Base-by-base conservation (phyloP, 768 basidiomycete species). In the Vararia minispora region DNA sequence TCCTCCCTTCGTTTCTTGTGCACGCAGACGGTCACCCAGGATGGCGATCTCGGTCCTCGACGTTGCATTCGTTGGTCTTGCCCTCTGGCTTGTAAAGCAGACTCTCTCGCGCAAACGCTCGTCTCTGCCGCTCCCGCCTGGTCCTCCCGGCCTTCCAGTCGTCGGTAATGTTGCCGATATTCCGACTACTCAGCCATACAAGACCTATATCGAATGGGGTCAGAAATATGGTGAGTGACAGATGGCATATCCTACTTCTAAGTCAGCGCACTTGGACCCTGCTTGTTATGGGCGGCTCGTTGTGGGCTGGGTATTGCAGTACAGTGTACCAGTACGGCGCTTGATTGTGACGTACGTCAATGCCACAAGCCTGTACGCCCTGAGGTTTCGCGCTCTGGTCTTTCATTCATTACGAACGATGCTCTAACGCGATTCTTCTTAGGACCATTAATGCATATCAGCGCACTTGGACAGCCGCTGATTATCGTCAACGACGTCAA, bases 31-130 rank as follows among this genome's bases (percentile, higher is more conserved):
- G n/a, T n/a, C n/a, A n/a, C n/a, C n/a, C n/a, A n/a, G n/a, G n/a
- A 35, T 49, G 40, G 63, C 65, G 58, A 62, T 62, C 65, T 4
- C 31, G 11, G 11, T 18, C 31, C 16, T 33, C 5, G 31, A 33
- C 17, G 31, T 17, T 18, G 13, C 20, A 11, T 18, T 33, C 10
- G 31, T 18, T 18, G 31, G 31, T 18, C 11, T 33, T 5, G 31
- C 31, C 12, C 31, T 33, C 12, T 33, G 17, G 13, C n/a, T 33
- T 10, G 31, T 13, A 11, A 6, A 18, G 17, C 17, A 16, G 12
- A 1, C 20, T 13, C 17, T 33, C 13, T 10, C 3, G 16, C 14
- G 20, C 8, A 39, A 14, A n/a, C 36, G n/a, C 22, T 25, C 33
- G 16, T 24, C 17, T 23, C 13, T 37, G 22, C 33, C 32, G 25